phyloP scores from a whole-genome alignment of 176 grass and related monocot species.

The Lolium perenne region DNA sequence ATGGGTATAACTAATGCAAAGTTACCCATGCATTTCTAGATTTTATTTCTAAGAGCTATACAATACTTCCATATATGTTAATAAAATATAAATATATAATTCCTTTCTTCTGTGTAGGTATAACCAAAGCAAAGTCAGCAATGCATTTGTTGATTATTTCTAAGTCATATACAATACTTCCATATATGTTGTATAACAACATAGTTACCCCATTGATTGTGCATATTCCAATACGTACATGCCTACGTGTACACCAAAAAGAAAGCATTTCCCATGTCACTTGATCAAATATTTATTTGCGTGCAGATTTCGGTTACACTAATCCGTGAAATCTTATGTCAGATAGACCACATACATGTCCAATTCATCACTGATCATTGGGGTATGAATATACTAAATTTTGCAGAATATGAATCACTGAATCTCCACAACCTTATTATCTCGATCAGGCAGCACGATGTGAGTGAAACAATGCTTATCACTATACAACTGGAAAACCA shows the following conservation, averaged over 20 bases:
- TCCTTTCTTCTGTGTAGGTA: not conserved
- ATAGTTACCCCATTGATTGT: not conserved
- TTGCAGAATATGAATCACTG: not conserved
- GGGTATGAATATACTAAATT: not conserved
- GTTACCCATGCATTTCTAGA: not conserved
- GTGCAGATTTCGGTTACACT: not conserved
- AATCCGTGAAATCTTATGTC: not conserved
- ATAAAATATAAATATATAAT: not conserved
- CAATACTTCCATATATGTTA: not conserved
- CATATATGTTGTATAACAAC: not conserved
- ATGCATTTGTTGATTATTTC: no score
- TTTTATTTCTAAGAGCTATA: not conserved
- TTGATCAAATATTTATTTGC: not conserved
- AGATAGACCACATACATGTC: constrained; percentile 1
- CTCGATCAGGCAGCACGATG: not conserved
- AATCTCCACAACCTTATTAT: not conserved
- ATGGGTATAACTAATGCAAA: not conserved
- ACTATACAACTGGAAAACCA: constrained; percentile 5
- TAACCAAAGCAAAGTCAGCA: not conserved
- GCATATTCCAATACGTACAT: not conserved
- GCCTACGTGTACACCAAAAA: no score
- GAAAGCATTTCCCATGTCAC: no score
- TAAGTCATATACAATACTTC: no score
- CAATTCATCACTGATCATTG: not conserved
- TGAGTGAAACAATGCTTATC: not conserved